Evolutionary conservation across 2,329 filamentous ascomycete species (phyloP).

Genomic region (Fonsecaea pedrosoi): DNA sequence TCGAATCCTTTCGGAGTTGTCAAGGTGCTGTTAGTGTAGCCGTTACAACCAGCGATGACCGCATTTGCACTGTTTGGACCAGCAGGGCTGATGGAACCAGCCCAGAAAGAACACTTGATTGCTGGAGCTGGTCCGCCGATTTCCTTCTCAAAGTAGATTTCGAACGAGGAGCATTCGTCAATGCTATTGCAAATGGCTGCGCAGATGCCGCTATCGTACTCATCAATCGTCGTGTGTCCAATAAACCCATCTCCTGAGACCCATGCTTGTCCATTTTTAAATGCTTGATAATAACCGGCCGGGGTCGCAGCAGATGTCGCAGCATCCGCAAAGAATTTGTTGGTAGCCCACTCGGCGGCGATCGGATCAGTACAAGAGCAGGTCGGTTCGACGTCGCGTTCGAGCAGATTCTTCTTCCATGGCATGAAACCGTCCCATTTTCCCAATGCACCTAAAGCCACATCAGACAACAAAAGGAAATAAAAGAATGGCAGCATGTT

Average conservation of each 20-base stretch:
- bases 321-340: slow-evolving; percentile 25
- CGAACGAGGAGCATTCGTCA: slow-evolving; percentile 33
- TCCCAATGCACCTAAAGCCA: slow-evolving; percentile 28
- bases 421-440: slow-evolving; percentile 19
- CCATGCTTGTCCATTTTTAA: slow-evolving; percentile 31
- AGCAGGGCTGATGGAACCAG: slow-evolving; percentile 22
- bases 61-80: slow-evolving; percentile 24
- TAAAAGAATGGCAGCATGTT: slow-evolving; percentile 39
- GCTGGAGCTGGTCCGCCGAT: background rate
- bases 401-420: slow-evolving; percentile 23
- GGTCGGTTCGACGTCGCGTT: slow-evolving; percentile 27
- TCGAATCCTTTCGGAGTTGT: slow-evolving; percentile 29
- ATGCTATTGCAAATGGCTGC: slow-evolving; percentile 32
- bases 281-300: slow-evolving; percentile 31
- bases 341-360: slow-evolving; percentile 23
- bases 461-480: slow-evolving; percentile 33
- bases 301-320: slow-evolving; percentile 28
- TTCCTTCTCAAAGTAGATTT: slow-evolving; percentile 37
- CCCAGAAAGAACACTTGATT: slow-evolving; percentile 36
- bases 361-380: slow-evolving; percentile 31
- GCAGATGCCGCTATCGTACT: slow-evolving; percentile 34
- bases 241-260: slow-evolving; percentile 33
- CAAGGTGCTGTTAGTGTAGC: slow-evolving; percentile 31
- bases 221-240: slow-evolving; percentile 31
- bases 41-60: slow-evolving; percentile 32